Conservation (phyloP, 257 asterid species). For the Solanum sejunctum region DNA sequence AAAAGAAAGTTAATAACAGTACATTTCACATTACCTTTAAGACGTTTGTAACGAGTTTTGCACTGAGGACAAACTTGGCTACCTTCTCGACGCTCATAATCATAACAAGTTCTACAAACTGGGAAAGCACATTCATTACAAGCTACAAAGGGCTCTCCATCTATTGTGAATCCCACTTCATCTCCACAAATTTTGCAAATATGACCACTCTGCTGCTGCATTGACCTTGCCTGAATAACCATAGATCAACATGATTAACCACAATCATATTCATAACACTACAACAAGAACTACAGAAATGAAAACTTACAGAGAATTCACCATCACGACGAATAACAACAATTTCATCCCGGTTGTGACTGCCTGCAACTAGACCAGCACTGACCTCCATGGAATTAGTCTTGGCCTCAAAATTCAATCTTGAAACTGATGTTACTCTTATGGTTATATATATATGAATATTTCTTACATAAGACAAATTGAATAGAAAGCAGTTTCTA, state of each 20-base stretch:
- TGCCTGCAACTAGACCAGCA: conserved; percentile 6
- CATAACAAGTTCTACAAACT: conserved; percentile 25
- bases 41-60: conserved; percentile 24
- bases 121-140: conserved; percentile 32
- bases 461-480: not conserved
- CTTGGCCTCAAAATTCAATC: not conserved
- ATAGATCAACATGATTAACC: not conserved
- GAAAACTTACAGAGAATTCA: not conserved
- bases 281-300: not conserved
- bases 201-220: conserved; percentile 1
- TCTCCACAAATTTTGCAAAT: conserved; percentile 20
- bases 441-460: not conserved
- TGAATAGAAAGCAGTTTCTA: not conserved
- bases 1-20: not conserved
- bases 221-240: not conserved
- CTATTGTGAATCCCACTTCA: conserved; percentile 14
- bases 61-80: conserved; percentile 27
- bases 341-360: conserved; percentile 7
- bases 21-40: conserved; percentile 10
- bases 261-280: not conserved
- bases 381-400: not conserved
- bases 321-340: conserved; percentile 5
- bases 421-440: not conserved
- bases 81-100: conserved; percentile 24
- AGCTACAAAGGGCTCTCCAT: conserved; percentile 22